Percentiles rank a stretch among this genome's conserved stretches.
phyloP scores from a whole-genome alignment of 768 basidiomycete species.

The Antrodiella citrinella region DNA sequence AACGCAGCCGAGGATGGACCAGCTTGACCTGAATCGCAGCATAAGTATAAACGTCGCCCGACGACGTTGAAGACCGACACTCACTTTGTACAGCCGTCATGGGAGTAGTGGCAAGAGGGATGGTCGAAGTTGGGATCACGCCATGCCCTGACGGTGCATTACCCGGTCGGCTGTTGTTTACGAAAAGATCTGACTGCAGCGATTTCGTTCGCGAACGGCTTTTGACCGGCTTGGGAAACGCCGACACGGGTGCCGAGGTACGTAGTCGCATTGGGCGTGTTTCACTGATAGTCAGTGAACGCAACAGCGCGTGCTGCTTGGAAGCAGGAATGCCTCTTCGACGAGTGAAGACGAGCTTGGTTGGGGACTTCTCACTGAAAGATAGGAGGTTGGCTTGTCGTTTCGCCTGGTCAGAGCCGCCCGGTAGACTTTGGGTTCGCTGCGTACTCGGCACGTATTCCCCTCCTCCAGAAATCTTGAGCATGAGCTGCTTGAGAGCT shows the following conservation, averaged over 20 bases:
- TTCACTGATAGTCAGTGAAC: neutral
- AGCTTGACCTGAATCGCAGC: neutral
- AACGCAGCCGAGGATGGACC: neutral
- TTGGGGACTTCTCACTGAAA: neutral
- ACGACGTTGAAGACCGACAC: neutral
- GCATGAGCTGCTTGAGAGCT: slow-evolving; percentile 1
- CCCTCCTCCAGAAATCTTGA: slow-evolving; percentile 5
- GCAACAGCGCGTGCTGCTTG: neutral
- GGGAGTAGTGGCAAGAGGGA: neutral
- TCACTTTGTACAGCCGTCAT: neutral
- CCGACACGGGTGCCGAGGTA: neutral
- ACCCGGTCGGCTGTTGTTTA: neutral
- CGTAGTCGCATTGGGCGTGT: neutral
- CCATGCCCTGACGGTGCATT: neutral
- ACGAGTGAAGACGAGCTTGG: neutral
- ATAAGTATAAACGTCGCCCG: no score
- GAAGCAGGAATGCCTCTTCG: neutral
- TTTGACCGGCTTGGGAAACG: neutral
- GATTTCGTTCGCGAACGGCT: neutral
- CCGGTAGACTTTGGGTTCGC: slow-evolving; percentile 1
- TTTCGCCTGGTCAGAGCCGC: neutral
- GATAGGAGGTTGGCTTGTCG: neutral
- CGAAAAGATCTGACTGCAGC: neutral
- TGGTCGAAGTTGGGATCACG: neutral
- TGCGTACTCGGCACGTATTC: neutral